Percentiles rank a stretch among this genome's conserved stretches.
Evolutionary conservation across 73 alveolate species (phyloP).

Genomic region (Tetrahymena borealis): DNA sequence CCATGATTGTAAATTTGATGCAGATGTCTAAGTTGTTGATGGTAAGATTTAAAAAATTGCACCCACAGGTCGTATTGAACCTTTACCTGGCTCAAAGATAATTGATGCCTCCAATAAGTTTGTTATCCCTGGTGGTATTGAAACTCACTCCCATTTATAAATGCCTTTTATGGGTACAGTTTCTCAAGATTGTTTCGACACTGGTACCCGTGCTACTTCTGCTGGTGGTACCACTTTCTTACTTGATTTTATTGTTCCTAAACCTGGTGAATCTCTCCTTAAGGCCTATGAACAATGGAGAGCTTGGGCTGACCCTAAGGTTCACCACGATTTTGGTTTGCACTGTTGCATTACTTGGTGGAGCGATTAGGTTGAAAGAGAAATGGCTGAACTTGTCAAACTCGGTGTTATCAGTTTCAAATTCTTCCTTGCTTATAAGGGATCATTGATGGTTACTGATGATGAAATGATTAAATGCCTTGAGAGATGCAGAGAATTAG

Average conservation of each 20-base stretch:
- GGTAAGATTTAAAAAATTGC: not conserved
- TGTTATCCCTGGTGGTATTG: conserved; percentile 82
- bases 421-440: conserved; percentile 53
- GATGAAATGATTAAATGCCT: conserved; percentile 41
- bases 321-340: conserved; percentile 44
- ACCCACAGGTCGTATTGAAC: not conserved
- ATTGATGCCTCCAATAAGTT: conserved; percentile 67
- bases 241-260: conserved; percentile 62
- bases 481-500: conserved; percentile 45
- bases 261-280: conserved; percentile 50
- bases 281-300: conserved; percentile 56
- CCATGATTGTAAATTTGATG: not conserved
- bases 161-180: conserved; percentile 59
- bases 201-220: conserved; percentile 68
- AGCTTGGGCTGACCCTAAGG: conserved; percentile 44
- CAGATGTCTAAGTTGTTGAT: not conserved
- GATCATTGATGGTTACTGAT: conserved; percentile 42
- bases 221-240: conserved; percentile 83
- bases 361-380: conserved; percentile 41
- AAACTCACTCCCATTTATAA: conserved; percentile 63
- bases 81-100: not conserved
- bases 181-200: conserved; percentile 61
- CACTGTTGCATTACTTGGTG: conserved; percentile 54
- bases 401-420: conserved; percentile 43
- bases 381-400: conserved; percentile 41